These are phyloP conservation scores for Pouteria campechiana DNA, from an alignment of 179 eudicot species.

Conservation along the genomic window DNA sequence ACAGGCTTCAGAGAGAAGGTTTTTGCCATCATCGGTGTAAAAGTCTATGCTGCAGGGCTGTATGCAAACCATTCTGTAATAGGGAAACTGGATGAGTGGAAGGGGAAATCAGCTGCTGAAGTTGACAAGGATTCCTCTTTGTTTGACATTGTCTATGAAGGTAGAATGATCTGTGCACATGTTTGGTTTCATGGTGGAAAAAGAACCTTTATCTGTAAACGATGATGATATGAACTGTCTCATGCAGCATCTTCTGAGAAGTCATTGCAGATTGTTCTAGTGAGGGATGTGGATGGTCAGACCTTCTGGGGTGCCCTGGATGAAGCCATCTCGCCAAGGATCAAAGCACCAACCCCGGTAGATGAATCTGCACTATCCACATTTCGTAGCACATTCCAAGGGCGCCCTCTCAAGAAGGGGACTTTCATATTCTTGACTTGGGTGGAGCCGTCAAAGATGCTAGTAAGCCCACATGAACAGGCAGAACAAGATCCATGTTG, in stretches of 20 bases:
- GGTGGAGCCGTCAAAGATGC: conserved; percentile 73
- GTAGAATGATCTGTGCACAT: too few species aligned
- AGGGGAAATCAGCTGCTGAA: conserved; percentile 43
- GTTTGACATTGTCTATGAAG: conserved; percentile 50
- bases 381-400: conserved; percentile 57
- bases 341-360: conserved; percentile 38
- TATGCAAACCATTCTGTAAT: conserved; percentile 42
- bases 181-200: too few species aligned
- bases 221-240: conserved; percentile 8
- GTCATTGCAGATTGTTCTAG: conserved; percentile 69
- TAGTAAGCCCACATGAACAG: conserved; percentile 30
- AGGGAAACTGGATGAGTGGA: conserved; percentile 40
- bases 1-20: conserved; percentile 92
- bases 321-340: conserved; percentile 75
- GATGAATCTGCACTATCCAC: conserved; percentile 67
- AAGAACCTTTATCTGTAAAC: too few species aligned
- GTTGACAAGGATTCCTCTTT: conserved; percentile 36
- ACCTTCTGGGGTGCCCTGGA: conserved; percentile 96
- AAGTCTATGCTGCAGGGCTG: conserved; percentile 93
- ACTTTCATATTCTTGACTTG: conserved; percentile 72
- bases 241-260: conserved; percentile 72
- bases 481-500: too few species aligned
- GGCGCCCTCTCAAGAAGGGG: conserved; percentile 69
- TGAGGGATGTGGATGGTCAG: conserved; percentile 88
- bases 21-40: conserved; percentile 85